Evolutionary conservation across 805 yeast genomes (phyloP), one percentile per base, ranked within the genome.

Genomic region (Metschnikowia koreensis): DNA sequence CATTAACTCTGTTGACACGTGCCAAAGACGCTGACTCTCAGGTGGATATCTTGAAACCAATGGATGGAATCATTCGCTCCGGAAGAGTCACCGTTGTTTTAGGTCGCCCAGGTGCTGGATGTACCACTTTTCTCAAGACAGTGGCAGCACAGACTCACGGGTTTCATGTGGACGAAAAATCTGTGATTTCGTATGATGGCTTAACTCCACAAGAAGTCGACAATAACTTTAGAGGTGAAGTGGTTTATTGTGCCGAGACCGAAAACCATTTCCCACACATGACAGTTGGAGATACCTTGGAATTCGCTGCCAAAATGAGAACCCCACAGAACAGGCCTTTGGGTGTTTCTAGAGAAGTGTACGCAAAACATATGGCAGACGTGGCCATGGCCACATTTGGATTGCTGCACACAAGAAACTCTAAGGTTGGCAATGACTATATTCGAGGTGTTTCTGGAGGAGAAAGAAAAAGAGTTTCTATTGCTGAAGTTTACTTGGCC

Each of bases 81-180:
- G 89, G 89, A 38, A 83, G 83, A 52, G 68, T 85, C 39, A 77
- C 85, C 8, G 86, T 84, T 42, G 90, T 87, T 11, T 70, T 86
- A 39, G 93, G 93, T 48, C 77, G 91, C 65, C 93, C 92, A 1
- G 93, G 93, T 59, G 80, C 89, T 6, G 90, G 90, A 56, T 85
- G 90, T 65, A 76, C 89, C 1, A 83, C 89, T 0, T 68, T 84
- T 40, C 69, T 85, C 58, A 83, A 83, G 59, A 76, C 86, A 1
- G 69, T 86, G 55, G 81, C 89, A 6, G 84, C 82, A 28, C 79
- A 81, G 48, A 81, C 86, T 7, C 77, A 81, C 61, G 87, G 88
- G 50, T 81, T 81, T 64, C 64, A 76, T 37, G 60, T 83, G 28
- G 80, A 71, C 44, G 47, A 65, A 38, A 74, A 74, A 28, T 74